phyloP scores from a whole-genome alignment of 1,284 basidiomycete species.

The Marasmius oreades region DNA sequence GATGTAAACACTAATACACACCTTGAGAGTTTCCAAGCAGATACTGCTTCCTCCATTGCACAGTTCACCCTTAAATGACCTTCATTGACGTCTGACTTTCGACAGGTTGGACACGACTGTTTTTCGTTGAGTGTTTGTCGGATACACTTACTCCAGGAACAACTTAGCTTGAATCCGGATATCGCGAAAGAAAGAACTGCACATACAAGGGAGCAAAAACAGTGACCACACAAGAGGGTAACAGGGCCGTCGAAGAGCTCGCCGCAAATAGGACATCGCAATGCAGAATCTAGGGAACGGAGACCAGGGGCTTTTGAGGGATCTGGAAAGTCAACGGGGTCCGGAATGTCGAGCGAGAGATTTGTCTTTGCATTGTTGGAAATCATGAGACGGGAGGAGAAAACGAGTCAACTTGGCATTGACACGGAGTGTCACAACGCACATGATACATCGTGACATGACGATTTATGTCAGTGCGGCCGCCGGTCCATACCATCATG shows the following conservation, averaged over 20 bases:
- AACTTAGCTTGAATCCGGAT: not conserved
- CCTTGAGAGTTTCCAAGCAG: conserved; percentile 67
- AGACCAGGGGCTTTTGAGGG: conserved; percentile 42
- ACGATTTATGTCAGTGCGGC: not conserved
- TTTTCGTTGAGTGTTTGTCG: conserved; percentile 52
- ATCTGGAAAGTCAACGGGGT: conserved; percentile 65
- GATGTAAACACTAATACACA: not conserved
- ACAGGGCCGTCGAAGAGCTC: conserved; percentile 71
- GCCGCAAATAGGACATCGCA: conserved; percentile 69
- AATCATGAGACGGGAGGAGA: not conserved
- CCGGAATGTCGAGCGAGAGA: conserved; percentile 40
- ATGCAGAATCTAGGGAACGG: conserved; percentile 55
- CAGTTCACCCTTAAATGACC: conserved; percentile 57
- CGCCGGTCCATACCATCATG: not conserved
- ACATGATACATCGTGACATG: not conserved
- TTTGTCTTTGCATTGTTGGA: not conserved
- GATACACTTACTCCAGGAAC: conserved; percentile 48
- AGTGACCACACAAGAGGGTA: conserved; percentile 67
- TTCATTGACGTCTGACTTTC: conserved; percentile 47
- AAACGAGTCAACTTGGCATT: not conserved
- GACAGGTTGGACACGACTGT: conserved; percentile 64
- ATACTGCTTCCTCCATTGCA: conserved; percentile 55
- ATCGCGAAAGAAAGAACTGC: not conserved
- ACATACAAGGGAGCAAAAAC: conserved; percentile 72
- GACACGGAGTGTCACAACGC: not conserved